Base-by-base conservation (phyloP, 495 filamentous ascomycete genomes). In the Hyaloscypha hepaticicola region DNA sequence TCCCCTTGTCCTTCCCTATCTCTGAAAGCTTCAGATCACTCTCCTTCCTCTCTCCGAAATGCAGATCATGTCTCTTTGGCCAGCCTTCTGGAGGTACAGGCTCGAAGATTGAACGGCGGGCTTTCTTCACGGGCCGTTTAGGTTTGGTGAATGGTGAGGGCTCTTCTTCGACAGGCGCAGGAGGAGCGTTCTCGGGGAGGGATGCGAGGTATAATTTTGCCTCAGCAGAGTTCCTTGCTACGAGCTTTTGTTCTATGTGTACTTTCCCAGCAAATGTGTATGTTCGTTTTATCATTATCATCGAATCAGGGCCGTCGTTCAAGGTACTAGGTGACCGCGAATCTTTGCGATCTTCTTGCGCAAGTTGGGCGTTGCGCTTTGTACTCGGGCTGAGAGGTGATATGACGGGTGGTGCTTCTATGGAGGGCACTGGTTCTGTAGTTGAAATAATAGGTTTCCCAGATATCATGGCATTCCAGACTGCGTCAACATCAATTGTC, bases 231-330 rank as follows among this genome's bases (percentile, higher is more conserved):
- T 87, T 81, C 27, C 86, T 85, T 1, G 87, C 81, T 2, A 97
- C 92, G 12, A 87, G 76, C 75, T 95, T 95, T 70, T 92, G 87
- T 70, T 94, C 90, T 1, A 87, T 91, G 69, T 90, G 90, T 45
- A 87, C 83, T 72, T 94, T 87, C 61, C 96, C 96, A 14, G 95
- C 95, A 70, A 96, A 98, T 61, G 89, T 89, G 77, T 96, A 96
- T 5, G 89, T 92, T 29, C 90, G 88, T 64, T 89, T 93, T 55
- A 99, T 96, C 58, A 87, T 88, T 66, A 98, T 85, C 78, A 85
- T 85, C 19, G 88, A 79, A 33, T 75, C 65, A 49, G 66, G 64
- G 61, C 71, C 67, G 57, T 74, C 70, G 25, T 64, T 60, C 27
- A 70, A 27, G n/a, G 60, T 65, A 26, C 62, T 61, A 8, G 66